These are phyloP conservation scores for Sporothrix pallida DNA, from an alignment of 2,329 filamentous ascomycete species.

Conservation along the genomic window DNA sequence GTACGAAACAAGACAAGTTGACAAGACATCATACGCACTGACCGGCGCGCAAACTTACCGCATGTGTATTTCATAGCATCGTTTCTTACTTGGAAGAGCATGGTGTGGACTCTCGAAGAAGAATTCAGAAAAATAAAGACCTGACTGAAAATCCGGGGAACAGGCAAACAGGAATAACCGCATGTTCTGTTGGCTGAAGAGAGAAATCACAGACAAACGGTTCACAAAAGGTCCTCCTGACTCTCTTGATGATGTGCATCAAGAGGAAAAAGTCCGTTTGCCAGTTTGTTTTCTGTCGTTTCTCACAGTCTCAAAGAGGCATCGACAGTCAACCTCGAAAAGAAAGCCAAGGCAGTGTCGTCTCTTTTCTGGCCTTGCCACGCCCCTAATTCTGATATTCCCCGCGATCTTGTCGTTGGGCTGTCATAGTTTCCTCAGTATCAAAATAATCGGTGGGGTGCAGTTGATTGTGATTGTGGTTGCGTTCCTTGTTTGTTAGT, in stretches of 20 bases:
- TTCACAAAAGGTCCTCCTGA: neutral
- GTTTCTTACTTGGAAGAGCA: neutral
- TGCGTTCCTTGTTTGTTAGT: constrained; percentile 7
- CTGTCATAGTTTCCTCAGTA: neutral
- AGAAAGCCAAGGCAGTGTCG: no score
- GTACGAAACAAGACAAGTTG: neutral
- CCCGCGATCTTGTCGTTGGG: neutral
- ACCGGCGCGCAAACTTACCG: constrained; percentile 17
- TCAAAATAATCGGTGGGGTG: neutral
- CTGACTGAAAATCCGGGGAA: constrained; percentile 10
- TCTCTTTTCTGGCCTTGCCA: neutral
- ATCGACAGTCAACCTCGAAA: neutral
- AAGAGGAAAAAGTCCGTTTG: neutral
- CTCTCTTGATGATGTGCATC: constrained; percentile 9
- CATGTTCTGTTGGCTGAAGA: neutral
- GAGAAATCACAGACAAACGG: neutral
- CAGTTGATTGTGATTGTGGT: neutral
- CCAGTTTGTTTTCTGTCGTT: neutral
- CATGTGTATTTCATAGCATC: neutral
- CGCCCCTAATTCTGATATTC: neutral
- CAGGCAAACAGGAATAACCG: neutral
- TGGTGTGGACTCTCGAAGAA: neutral
- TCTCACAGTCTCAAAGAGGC: neutral
- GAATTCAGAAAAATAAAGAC: neutral
- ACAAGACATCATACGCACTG: neutral